Evolutionary conservation across 768 basidiomycete genomes (phyloP).

Genomic region (Psilocybe cyanescens): DNA sequence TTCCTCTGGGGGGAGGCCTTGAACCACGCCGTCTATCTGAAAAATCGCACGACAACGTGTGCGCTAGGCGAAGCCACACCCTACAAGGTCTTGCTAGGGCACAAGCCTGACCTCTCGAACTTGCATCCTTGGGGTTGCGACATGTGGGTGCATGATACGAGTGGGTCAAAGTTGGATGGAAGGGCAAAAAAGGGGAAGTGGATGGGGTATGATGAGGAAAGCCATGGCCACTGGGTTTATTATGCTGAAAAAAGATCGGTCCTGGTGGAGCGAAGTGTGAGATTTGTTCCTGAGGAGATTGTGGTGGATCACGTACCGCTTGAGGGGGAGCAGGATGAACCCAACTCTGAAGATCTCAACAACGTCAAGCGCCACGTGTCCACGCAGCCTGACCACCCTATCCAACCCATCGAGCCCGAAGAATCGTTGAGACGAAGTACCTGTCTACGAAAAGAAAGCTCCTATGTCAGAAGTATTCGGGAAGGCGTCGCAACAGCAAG

Average conservation of each 20-base stretch:
- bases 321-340: too few species aligned
- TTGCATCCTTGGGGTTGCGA: constrained; percentile 35
- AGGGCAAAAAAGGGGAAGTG: constrained; percentile 3
- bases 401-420: constrained; percentile 25
- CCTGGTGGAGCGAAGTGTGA: constrained; percentile 34
- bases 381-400: too few species aligned
- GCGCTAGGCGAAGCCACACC: constrained; percentile 22
- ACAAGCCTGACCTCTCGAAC: constrained; percentile 31
- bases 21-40: too few species aligned
- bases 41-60: too few species aligned
- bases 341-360: too few species aligned
- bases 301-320: constrained; percentile 26
- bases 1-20: too few species aligned
- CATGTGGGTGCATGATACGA: constrained; percentile 31
- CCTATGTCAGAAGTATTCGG: too few species aligned
- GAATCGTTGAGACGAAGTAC: constrained; percentile 10
- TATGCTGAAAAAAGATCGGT: too few species aligned
- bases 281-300: constrained; percentile 28
- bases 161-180: constrained; percentile 17
- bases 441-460: constrained; percentile 7
- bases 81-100: constrained; percentile 17
- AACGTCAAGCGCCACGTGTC: too few species aligned
- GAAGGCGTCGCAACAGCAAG: too few species aligned
- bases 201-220: too few species aligned
- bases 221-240: not conserved